Percentiles rank a stretch among this genome's conserved stretches.
Conservation (phyloP, 2,329 filamentous ascomycete genomes). For the Colletotrichum tropicale region DNA sequence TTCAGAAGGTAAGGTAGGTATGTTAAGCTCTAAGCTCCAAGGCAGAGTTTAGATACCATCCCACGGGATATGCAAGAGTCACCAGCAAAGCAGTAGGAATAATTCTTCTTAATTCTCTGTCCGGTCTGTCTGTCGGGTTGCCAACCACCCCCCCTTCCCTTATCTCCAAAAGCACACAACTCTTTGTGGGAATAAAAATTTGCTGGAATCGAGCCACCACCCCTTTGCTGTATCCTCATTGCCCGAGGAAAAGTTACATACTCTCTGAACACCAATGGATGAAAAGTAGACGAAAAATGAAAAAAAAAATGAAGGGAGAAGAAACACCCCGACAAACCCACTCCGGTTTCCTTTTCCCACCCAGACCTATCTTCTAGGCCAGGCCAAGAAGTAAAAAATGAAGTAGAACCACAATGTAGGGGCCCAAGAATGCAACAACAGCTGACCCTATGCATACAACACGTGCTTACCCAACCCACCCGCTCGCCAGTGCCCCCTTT, state of each 20-base stretch:
- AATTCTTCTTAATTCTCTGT: background rate
- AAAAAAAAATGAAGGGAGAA: background rate
- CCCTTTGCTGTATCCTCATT: background rate
- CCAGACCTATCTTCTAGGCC: background rate
- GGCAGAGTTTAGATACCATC: background rate
- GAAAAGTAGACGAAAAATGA: background rate
- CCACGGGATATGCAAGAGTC: background rate
- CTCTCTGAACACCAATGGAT: conserved; percentile 11
- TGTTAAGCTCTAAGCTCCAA: background rate
- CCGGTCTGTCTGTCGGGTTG: background rate
- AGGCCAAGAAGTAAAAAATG: background rate
- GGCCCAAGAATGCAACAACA: background rate
- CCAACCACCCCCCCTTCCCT: background rate
- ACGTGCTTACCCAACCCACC: background rate
- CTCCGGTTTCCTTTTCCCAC: conserved; percentile 2
- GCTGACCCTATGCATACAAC: background rate
- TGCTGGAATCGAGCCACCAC: background rate
- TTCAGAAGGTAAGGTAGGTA: background rate
- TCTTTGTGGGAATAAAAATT: background rate
- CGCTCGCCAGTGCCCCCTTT: background rate
- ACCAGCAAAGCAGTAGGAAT: background rate
- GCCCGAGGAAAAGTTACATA: background rate
- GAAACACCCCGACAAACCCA: background rate
- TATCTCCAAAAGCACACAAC: background rate
- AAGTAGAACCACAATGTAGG: background rate